Evolutionary conservation across 2,329 filamentous ascomycete species (phyloP), one percentile per base, ranked within the genome.

Genomic region (Phyllosticta citriasiana): DNA sequence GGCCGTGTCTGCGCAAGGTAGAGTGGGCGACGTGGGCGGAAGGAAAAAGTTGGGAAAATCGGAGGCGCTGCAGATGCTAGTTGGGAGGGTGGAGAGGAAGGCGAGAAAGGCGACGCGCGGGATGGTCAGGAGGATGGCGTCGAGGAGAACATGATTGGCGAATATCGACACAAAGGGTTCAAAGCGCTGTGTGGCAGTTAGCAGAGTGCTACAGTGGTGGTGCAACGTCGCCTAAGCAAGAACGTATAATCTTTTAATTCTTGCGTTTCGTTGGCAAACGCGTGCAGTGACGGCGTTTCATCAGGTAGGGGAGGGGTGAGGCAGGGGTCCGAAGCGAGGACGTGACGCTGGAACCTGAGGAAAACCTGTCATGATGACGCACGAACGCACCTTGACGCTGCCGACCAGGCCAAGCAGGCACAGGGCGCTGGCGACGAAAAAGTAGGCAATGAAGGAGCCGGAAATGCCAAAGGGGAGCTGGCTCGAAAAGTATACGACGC

Each of bases 361-460:
- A 47, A 47, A n/a, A n/a, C 40, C 40, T 19, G 40, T 19, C n/a
- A n/a, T n/a, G 40, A 47, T 47, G 40, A 47, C 40, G 40, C 40
- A 47, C 40, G 40, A 16, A 47, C 40, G 63, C 72, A 79, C 78
- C 67, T 71, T 70, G n/a, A 77, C 52, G 33, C 75, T 76, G 53
- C 77, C 77, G n/a, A 77, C 59, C 26, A 79, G 62, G 4, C 77
- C 77, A 54, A 77, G 66, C 9, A 74, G 64, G 63, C 74, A 76
- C 53, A 76, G 66, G 8, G 73, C 63, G 61, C 72, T 72, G 19
- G 75, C 74, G 35, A 77, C 68, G 63, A 73, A 68, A 24, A 76
- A 69, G 65, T 78, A 79, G 52, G 69, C 63, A 5, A 72, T 65
- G 30, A 74, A 74, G 62, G 72, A 66, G 60, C 64, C 63, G 51